Evolutionary conservation across 139 green algal species (phyloP), one percentile per base, ranked within the genome.

Genomic region (Chlamydomonas incerta): DNA sequence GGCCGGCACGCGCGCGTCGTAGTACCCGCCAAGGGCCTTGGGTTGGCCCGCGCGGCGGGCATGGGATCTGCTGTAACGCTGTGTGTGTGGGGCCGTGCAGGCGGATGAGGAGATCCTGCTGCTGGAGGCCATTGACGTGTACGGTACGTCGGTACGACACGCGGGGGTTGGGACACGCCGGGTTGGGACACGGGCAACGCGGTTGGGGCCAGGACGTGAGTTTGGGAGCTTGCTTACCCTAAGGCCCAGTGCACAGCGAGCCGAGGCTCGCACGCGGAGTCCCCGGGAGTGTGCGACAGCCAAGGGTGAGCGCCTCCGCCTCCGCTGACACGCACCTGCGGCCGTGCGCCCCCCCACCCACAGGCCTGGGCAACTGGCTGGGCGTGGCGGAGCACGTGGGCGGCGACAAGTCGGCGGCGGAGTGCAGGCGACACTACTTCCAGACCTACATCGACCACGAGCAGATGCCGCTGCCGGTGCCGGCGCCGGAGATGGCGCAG

Each of bases 21-120:
- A n/a, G n/a, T n/a, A n/a, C n/a, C n/a, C n/a, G n/a, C n/a, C n/a
- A n/a, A n/a, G n/a, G n/a, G n/a, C n/a, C n/a, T n/a, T n/a, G n/a
- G n/a, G n/a, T n/a, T n/a, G n/a, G n/a, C n/a, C n/a, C n/a, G n/a
- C n/a, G n/a, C n/a, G n/a, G n/a, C n/a, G n/a, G n/a, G n/a, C n/a
- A n/a, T n/a, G n/a, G n/a, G n/a, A n/a, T n/a, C n/a, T n/a, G n/a
- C n/a, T n/a, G n/a, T 50, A 50, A 50, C 41, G 41, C 41, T 50
- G 41, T 50, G 41, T 47, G 33, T 13, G 23, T 28, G 15, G 18
- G 28, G 73, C 73, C n/a, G 65, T 29, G 85, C 92, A 95, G 89
- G 95, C 96, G 20, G 97, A 99, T 72, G 97, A 99, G 87, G 97
- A 99, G 92, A 81, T 98, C 80, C 93, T 99, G 74, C 90, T 99